Evolutionary conservation across 2,329 filamentous ascomycete genomes (phyloP), one percentile per base, ranked within the genome.

Genomic region (Penicillium sp.): DNA sequence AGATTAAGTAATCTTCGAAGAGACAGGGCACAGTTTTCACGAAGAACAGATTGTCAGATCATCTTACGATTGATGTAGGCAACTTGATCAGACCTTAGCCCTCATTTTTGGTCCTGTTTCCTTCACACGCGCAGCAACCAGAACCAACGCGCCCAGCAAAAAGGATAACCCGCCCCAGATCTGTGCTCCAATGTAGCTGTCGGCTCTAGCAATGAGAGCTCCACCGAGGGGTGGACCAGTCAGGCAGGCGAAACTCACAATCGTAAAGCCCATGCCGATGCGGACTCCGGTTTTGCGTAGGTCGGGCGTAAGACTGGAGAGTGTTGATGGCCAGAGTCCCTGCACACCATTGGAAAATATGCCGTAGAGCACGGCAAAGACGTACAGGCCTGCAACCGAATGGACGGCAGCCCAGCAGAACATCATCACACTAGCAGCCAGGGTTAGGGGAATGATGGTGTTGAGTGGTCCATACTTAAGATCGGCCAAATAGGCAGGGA

Each of bases 371-470:
- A 77, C 72, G 0, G 77, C 75, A 63, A 80, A 82, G 0, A 69
- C 74, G 55, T 77, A 80, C 0, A 82, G 60, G 0, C 74, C 72
- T 8, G 65, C 61, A 10, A 66, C 55, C 3, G 66, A 70, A 9
- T 69, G 59, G 1, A 88, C 82, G 0, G 77, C 80, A 2, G 80
- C 78, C 86, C 86, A 89, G 52, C 77, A 78, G 63, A 81, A 86
- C 35, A 85, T 70, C 57, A 84, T 73, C 15, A 81, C 68, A 1
- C 77, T 77, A 3, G 82, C 75, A 4, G 78, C 58, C 12, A 80
- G 68, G 2, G 75, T 77, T 49, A 80, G 78, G 0, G 83, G 78
- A n/a, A 85, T 78, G 27, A 85, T 77, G 1, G 79, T 77, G 63
- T 87, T 87, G 48, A 86, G 73, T 0, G 82, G 78, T 0, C 86